Conservation (phyloP, 2,329 filamentous ascomycete species). For the Onygenales sp. region DNA sequence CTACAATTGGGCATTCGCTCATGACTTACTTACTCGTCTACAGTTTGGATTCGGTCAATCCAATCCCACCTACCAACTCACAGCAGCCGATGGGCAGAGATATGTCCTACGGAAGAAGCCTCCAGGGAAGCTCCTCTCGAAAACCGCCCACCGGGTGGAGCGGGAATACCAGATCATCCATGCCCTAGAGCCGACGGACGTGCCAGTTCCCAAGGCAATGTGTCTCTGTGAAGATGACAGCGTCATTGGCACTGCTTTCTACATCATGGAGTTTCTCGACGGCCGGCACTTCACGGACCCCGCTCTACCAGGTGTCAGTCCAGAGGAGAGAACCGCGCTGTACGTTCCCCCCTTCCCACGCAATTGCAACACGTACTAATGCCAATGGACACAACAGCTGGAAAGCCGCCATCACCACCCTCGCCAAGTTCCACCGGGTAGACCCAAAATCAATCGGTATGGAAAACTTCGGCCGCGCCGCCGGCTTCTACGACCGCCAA, state of each 20-base stretch:
- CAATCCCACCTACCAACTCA: conserved; percentile 93
- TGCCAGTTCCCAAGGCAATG: conserved; percentile 76
- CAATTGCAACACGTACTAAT: neutral
- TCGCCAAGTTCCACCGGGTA: conserved; percentile 78
- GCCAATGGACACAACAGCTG: conserved; percentile 44
- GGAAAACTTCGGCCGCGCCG: conserved; percentile 59
- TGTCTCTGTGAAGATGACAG: conserved; percentile 74
- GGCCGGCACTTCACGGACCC: conserved; percentile 91
- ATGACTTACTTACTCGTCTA: neutral
- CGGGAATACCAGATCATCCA: conserved; percentile 87
- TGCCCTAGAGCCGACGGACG: conserved; percentile 67
- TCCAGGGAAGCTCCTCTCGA: conserved; percentile 83
- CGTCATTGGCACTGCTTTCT: conserved; percentile 84
- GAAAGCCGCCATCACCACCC: conserved; percentile 70
- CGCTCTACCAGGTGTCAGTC: conserved; percentile 60
- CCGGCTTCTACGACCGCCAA: conserved; percentile 78
- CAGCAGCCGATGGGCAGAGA: conserved; percentile 55
- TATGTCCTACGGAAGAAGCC: conserved; percentile 97
- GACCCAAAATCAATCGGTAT: conserved; percentile 58
- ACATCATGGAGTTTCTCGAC: conserved; percentile 93
- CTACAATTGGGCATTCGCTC: neutral
- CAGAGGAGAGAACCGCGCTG: conserved; percentile 64
- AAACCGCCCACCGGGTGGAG: conserved; percentile 93
- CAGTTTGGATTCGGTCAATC: conserved; percentile 97
- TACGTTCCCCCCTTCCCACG: conserved; percentile 24